Conservation (phyloP, 768 basidiomycete species). For the Pulveroboletus sp. region DNA sequence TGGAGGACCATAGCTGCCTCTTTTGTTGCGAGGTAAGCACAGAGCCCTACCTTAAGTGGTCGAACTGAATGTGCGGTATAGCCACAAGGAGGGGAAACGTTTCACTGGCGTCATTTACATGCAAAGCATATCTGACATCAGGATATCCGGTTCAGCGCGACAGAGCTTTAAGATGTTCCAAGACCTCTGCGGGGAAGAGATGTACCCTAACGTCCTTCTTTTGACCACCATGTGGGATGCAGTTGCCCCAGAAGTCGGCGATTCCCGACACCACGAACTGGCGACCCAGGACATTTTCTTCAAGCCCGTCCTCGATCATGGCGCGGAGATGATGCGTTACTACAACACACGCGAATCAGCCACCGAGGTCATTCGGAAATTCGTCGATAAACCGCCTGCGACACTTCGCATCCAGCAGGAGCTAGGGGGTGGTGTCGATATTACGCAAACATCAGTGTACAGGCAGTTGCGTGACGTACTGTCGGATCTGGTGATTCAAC, state of each 20-base stretch:
- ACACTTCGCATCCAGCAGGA: slow-evolving; percentile 55
- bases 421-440: slow-evolving; percentile 42
- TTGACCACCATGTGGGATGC: slow-evolving; percentile 53
- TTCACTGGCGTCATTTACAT: slow-evolving; percentile 50
- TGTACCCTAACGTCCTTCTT: slow-evolving; percentile 46
- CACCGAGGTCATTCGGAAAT: slow-evolving; percentile 37
- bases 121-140: slow-evolving; percentile 49
- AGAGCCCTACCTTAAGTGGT: background rate
- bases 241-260: slow-evolving; percentile 32
- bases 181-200: slow-evolving; percentile 47
- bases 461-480: slow-evolving; percentile 49
- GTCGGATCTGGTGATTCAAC: slow-evolving; percentile 40
- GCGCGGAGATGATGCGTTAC: slow-evolving; percentile 44
- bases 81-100: slow-evolving; percentile 25
- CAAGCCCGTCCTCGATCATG: slow-evolving; percentile 45
- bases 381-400: slow-evolving; percentile 37
- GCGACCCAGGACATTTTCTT: slow-evolving; percentile 44
- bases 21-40: slow-evolving; percentile 24
- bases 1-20: slow-evolving; percentile 46
- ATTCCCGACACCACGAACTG: slow-evolving; percentile 43
- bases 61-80: slow-evolving; percentile 4
- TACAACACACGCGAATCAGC: slow-evolving; percentile 43
- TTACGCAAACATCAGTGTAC: slow-evolving; percentile 53
- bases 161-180: slow-evolving; percentile 50
- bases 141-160: slow-evolving; percentile 44